Evolutionary conservation across 768 basidiomycete genomes (phyloP), one percentile per base, ranked within the genome.

Genomic region (Mycena rebaudengoi): DNA sequence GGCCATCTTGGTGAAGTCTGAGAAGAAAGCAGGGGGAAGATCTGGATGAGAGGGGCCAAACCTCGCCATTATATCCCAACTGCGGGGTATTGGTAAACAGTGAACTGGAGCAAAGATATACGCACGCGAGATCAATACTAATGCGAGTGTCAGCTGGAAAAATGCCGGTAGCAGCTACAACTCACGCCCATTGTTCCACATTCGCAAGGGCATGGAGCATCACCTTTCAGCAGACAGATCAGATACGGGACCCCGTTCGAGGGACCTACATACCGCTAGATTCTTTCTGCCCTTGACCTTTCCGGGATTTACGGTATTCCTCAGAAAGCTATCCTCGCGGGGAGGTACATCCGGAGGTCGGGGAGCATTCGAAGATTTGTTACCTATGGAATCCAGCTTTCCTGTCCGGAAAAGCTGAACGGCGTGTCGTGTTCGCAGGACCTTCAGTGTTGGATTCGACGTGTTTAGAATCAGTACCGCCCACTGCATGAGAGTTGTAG

Each of bases 101-200:
- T 30, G 51, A 21, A 40, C 23, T 46, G 16, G 37, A 12, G 37
- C 29, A 1, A 23, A 33, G 25, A 29, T 13, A 28, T 21, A 78
- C 88, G 73, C 68, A 90, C 86, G 91, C 90, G 12, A 94, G 82
- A 68, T 94, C 91, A 44, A 92, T 91, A 5, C 88, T 90, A 55
- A 13, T 32, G 20, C 13, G 25, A 40, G 25, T 13, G 56, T 45
- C 29, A 55, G 45, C 16, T 28, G 43, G 25, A 29, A 30, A 55
- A 26, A 32, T 29, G 16, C n/a, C n/a, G n/a, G n/a, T 52, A 43
- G 6, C 39, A 52, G 35, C 23, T 39, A 37, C 14, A 20, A 20
- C 90, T 85, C 67, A 91, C 85, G 94, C 94, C 91, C 91, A 95
- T 73, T 93, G 92, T 69, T 94, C 92, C 53, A 95, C 92, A 71